Evolutionary conservation across 2,329 filamentous ascomycete genomes (phyloP), one percentile per base, ranked within the genome.

Genomic region (Talaromyces rugulosus): DNA sequence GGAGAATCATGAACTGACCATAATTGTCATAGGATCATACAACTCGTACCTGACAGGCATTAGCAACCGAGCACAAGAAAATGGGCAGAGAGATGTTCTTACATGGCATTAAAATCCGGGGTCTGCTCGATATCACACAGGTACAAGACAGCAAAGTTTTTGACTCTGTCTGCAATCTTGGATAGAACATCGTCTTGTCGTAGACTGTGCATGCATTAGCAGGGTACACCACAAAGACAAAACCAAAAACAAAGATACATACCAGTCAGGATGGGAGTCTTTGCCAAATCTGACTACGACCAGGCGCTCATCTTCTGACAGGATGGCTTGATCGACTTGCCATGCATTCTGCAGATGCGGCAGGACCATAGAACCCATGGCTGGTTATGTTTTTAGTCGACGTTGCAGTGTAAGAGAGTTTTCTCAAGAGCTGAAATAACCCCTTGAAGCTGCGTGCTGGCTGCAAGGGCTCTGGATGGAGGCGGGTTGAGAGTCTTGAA

Each of bases 291-390:
- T 89, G 75, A 98, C 96, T 50, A 96, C 88, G 12, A 96, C 92
- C 1, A 58, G 18, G 16, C 56, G 89, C 73, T 98, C 94, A 74
- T 96, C 92, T 79, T 98, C 93, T 51, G 83, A 85, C 72, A 91
- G 87, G 73, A 97, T 97, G 66, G 93, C 92, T 80, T 98, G 93
- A 82, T 98, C 95, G 72, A 99, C 95, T 77, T 99, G 95, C 95
- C 94, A 99, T 76, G 91, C 95, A 50, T 90, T 93, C 69, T 86
- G 86, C 54, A 99, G 85, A 77, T 98, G 94, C 53, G 94, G 94
- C 59, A 99, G 87, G 56, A 96, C 90, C 65, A 97, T 90, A 71
- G 92, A 96, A 70, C 92, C 92, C 86, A 88, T 88, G 64, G 33
- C 28, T 58, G 11, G n/a, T 34, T 56, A 44, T 53, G 14, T 23